phyloP scores from a whole-genome alignment of 2,329 filamentous ascomycete species.

The Leptographium galeiforme region DNA sequence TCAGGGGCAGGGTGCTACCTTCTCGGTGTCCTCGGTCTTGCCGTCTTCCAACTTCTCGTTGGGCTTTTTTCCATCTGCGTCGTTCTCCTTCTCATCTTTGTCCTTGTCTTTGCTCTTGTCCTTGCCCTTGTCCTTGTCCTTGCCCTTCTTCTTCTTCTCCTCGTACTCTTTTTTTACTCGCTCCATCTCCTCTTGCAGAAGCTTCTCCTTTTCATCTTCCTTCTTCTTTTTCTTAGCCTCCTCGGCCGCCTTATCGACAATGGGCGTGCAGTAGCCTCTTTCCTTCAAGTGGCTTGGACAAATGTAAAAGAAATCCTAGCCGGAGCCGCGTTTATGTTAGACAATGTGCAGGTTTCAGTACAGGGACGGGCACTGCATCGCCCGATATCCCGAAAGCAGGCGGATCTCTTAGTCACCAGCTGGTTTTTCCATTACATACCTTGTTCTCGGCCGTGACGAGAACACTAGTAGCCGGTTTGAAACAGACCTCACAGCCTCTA shows the following conservation, averaged over 20 bases:
- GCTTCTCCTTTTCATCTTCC: conserved; percentile 47
- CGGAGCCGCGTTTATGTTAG: not conserved
- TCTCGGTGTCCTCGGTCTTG: not conserved
- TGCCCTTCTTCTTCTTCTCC: conserved; percentile 56
- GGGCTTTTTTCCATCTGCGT: conserved; percentile 15
- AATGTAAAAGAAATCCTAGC: conserved; percentile 77
- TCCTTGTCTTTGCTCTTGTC: conserved; percentile 34
- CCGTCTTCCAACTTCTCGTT: not conserved
- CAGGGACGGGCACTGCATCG: too few species aligned
- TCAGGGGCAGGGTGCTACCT: not conserved
- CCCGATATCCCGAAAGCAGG: too few species aligned
- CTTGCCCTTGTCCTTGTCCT: conserved; percentile 49
- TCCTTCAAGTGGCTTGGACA: conserved; percentile 77
- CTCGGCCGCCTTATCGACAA: conserved; percentile 53
- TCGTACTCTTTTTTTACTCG: conserved; percentile 66
- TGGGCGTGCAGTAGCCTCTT: conserved; percentile 62
- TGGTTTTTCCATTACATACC: conserved; percentile 30
- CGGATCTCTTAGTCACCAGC: too few species aligned
- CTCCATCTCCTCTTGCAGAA: conserved; percentile 38
- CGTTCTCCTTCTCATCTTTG: conserved; percentile 22
- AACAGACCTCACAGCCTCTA: conserved; percentile 83
- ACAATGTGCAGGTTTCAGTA: too few species aligned
- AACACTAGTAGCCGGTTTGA: conserved; percentile 75
- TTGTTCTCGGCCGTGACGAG: conserved; percentile 82
- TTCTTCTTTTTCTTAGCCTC: conserved; percentile 53